phyloP scores from a whole-genome alignment of 306 rosid species.

The Sphenostylis stenocarpa region DNA sequence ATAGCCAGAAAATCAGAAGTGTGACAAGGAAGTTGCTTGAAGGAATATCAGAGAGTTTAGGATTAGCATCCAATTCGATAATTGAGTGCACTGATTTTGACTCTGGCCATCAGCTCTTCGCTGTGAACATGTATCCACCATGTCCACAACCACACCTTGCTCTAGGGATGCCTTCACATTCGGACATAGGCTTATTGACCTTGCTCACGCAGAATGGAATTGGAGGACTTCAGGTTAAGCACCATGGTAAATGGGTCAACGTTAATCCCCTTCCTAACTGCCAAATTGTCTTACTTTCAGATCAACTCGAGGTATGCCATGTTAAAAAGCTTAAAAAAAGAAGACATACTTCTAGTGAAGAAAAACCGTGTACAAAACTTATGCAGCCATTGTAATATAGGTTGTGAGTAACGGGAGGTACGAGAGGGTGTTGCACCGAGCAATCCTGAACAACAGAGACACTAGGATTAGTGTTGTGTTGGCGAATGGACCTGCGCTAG shows the following conservation, averaged over 20 bases:
- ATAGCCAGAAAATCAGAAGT: constrained; percentile 23
- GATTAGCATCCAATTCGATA: constrained; percentile 40
- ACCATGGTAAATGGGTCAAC: constrained; percentile 57
- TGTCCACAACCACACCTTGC: constrained; percentile 73
- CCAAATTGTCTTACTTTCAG: constrained; percentile 49
- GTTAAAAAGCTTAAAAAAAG: too few species aligned
- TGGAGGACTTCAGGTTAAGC: constrained; percentile 66
- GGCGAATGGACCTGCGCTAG: constrained; percentile 46
- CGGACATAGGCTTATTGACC: constrained; percentile 57
- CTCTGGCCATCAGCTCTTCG: constrained; percentile 39
- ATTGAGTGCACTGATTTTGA: constrained; percentile 41
- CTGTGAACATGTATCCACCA: constrained; percentile 62
- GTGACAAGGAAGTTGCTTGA: constrained; percentile 35
- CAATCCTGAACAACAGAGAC: constrained; percentile 40
- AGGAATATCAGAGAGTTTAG: constrained; percentile 59
- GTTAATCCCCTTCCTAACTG: constrained; percentile 47
- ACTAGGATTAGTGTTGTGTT: constrained; percentile 45
- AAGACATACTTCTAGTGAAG: too few species aligned
- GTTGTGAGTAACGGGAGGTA: constrained; percentile 52
- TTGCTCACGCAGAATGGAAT: constrained; percentile 54
- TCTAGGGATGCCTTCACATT: constrained; percentile 64
- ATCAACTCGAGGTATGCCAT: constrained; percentile 65
- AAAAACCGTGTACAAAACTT: too few species aligned
- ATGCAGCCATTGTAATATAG: constrained; percentile 1
- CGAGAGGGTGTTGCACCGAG: constrained; percentile 45